Conservation (phyloP, 257 asterid species). For the Capsicum pubescens region DNA sequence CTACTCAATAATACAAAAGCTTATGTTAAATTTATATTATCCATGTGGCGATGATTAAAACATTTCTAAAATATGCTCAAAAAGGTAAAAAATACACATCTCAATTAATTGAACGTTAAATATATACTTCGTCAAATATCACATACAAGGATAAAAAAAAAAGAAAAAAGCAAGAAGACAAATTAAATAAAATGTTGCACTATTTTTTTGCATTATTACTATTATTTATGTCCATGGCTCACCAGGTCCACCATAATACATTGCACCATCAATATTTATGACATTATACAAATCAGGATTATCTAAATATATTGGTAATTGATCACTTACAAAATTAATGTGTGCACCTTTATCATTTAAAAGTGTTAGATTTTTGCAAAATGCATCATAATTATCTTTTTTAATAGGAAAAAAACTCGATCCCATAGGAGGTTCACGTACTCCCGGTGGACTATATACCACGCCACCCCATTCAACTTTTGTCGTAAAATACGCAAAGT, state of each 20-base stretch:
- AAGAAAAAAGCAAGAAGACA: neutral
- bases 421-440: slow-evolving; percentile 5
- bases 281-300: neutral
- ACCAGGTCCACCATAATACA: slow-evolving; percentile 26
- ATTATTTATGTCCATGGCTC: neutral
- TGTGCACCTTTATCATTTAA: neutral
- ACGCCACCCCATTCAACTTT: slow-evolving; percentile 19
- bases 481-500: neutral
- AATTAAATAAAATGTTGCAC: neutral
- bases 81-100: neutral
- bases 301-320: neutral
- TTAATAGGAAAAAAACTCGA: neutral
- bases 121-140: neutral
- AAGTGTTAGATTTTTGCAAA: neutral
- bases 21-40: neutral
- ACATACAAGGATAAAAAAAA: neutral
- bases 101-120: neutral
- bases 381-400: neutral
- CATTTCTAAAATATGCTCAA: neutral
- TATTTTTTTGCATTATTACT: neutral
- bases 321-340: neutral
- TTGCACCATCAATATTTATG: neutral
- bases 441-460: neutral
- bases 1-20: no score
- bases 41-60: neutral